Base-by-base conservation (phyloP, 129 eudicot species). In the Tagetes erecta region DNA sequence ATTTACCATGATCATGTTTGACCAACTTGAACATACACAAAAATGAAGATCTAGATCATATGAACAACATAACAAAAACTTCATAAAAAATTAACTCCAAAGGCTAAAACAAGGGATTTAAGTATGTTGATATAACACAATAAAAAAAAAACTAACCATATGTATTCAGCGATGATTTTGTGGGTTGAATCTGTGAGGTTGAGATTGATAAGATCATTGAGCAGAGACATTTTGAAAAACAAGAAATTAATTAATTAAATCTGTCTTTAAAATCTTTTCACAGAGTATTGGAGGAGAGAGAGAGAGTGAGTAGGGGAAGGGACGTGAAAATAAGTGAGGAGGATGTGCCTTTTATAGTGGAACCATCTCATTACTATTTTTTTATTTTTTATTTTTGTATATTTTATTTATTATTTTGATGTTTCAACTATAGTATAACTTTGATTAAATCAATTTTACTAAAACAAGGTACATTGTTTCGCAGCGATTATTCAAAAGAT, bases 111-210 rank as follows among this genome's bases (percentile, higher is more conserved):
- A 76, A 20, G 75, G 75, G 75, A 77, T 76, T 76, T 67, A 33
- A 42, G 64, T 27, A 40, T n/a, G 9, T 65, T 31, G 80, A 75
- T 68, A 20, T 34, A 46, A 68, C 68, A 68, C 55, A 33, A 40
- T 37, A 34, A 30, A 45, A 62, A n/a, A 27, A n/a, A 60, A 33
- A 76, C 91, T 69, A 57, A 91, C 97, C 97, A 91, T 31, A 91
- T 83, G 68, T 91, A 91, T 55, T 91, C 97, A 8, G 97, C 97
- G 64, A 91, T 91, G 30, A 91, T 76, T 74, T 91, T 91, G 34
- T 71, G 65, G 47, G 95, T 83, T 67, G 84, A 14, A 20, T 80
- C 88, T 5, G 89, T 82, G 76, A 91, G 87, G 78, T 87, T 46
- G 65, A 91, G 91, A 64, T 91, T 87, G 78, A 87, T 52, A 53